Conservation (phyloP, 139 green algal species). For the Coelastrella sp. region DNA sequence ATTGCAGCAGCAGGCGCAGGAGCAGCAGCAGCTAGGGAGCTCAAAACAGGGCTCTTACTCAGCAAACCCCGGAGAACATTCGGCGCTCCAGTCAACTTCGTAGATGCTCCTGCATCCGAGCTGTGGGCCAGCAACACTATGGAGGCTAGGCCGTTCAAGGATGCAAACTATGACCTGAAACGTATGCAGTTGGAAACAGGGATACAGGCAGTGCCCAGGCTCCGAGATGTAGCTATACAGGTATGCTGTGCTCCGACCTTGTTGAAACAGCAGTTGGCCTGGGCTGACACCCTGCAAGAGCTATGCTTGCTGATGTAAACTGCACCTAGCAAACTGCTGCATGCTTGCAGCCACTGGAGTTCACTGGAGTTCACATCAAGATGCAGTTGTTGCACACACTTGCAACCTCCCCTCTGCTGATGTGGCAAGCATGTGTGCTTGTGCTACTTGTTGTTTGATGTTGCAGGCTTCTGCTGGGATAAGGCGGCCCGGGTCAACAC, state of each 20-base stretch:
- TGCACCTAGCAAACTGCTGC: too few relatives aligned
- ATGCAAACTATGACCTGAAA: constrained; percentile 81
- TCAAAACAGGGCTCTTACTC: constrained; percentile 31
- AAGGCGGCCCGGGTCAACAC: constrained; percentile 49
- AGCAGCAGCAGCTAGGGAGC: not conserved
- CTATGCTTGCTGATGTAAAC: too few relatives aligned
- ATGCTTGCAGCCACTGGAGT: too few relatives aligned
- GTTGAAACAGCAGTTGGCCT: too few relatives aligned
- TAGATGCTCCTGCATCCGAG: constrained; percentile 34
- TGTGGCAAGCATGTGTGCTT: too few relatives aligned
- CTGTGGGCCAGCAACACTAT: constrained; percentile 50
- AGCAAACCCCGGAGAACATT: constrained; percentile 9
- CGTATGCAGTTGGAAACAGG: constrained; percentile 59
- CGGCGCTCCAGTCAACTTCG: not conserved
- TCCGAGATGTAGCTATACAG: constrained; percentile 68
- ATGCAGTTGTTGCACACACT: too few relatives aligned
- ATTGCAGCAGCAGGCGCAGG: not conserved
- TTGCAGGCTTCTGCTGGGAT: constrained; percentile 55
- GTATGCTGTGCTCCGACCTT: not conserved
- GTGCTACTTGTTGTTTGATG: too few relatives aligned
- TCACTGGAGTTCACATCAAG: too few relatives aligned
- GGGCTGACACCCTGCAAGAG: too few relatives aligned
- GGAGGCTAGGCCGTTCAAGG: constrained; percentile 73
- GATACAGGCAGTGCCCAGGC: constrained; percentile 57
- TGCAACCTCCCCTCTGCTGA: too few relatives aligned